phyloP scores from a whole-genome alignment of 2,329 filamentous ascomycete species.

The Alternaria longipes region DNA sequence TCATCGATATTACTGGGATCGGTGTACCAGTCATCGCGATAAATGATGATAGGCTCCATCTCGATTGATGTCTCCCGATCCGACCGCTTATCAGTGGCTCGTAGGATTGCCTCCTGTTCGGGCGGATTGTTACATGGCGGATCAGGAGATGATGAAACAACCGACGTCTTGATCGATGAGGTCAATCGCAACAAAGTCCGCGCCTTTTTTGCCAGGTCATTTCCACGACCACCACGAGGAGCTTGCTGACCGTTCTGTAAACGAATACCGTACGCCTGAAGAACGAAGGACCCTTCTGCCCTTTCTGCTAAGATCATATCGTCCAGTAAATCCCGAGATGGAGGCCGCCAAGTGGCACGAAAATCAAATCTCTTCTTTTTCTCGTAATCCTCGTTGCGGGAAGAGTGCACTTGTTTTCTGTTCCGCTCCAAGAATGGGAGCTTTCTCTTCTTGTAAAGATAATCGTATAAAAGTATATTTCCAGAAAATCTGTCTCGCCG shows the following conservation, averaged over 20 bases:
- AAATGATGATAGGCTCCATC: constrained; percentile 31
- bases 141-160: constrained; percentile 10
- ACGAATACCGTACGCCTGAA: constrained; percentile 30
- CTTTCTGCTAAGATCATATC: constrained; percentile 39
- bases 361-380: constrained; percentile 2
- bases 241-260: not conserved
- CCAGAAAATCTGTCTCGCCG: constrained; percentile 29
- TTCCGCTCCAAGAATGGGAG: constrained; percentile 41
- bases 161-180: constrained; percentile 14
- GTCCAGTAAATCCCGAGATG: constrained; percentile 28
- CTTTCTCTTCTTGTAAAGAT: constrained; percentile 29
- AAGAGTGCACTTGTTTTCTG: constrained; percentile 26
- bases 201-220: constrained; percentile 4
- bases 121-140: constrained; percentile 1
- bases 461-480: constrained; percentile 40
- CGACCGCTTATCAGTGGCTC: constrained; percentile 1
- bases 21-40: constrained; percentile 18
- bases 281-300: constrained; percentile 27
- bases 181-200: constrained; percentile 13
- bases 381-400: constrained; percentile 10
- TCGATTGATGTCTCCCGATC: constrained; percentile 11
- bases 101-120: constrained; percentile 13
- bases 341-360: constrained; percentile 34
- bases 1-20: not conserved
- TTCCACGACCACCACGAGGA: not conserved